Base-by-base conservation (phyloP, 768 basidiomycete genomes). In the Russula compacta region DNA sequence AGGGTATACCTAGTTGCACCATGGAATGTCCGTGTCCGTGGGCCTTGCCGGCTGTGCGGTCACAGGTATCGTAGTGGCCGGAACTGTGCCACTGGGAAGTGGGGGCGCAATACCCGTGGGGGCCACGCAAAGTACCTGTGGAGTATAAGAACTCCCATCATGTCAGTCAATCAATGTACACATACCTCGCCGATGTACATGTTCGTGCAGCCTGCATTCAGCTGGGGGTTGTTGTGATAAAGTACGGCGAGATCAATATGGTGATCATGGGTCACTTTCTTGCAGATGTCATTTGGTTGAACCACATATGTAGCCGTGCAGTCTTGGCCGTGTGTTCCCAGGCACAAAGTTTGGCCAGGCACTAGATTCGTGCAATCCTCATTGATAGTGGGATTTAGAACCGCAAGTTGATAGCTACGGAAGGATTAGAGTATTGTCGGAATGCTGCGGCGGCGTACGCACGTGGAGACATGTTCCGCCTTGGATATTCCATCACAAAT, bases 181-280 rank as follows among this genome's bases (percentile, higher is more conserved):
- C 79, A 58, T 53, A 89, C 89, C 81, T 90, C 85, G 68, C 84
- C 87, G 59, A 86, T 69, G 73, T 89, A 89, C 71, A 92, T 75
- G 76, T 90, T 90, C 65, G 66, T 73, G 72, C 83, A 87, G 0
- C 70, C 74, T 0, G 49, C 2, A 67, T 82, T 64, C 66, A 91
- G 77, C 71, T 89, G 84, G 19, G 87, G 89, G 81, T 92, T 92
- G 81, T 91, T 90, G 60, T 64, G 15, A 69, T 71, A 75, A 35
- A 92, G 75, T 5, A 83, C 76, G 40, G 81, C 81, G 29, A 66
- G 58, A 76, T 84, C 81, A 71, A 87, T 67, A 39, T 75, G 71
- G 66, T 73, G 66, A 1, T 54, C 65, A 32, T 49, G 17, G 33
- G 77, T 58, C 56, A 92, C 74, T 17, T n/a, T 60, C 14, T 81